Conservation (phyloP, 2,329 filamentous ascomycete genomes). For the Fusarium sp. region DNA sequence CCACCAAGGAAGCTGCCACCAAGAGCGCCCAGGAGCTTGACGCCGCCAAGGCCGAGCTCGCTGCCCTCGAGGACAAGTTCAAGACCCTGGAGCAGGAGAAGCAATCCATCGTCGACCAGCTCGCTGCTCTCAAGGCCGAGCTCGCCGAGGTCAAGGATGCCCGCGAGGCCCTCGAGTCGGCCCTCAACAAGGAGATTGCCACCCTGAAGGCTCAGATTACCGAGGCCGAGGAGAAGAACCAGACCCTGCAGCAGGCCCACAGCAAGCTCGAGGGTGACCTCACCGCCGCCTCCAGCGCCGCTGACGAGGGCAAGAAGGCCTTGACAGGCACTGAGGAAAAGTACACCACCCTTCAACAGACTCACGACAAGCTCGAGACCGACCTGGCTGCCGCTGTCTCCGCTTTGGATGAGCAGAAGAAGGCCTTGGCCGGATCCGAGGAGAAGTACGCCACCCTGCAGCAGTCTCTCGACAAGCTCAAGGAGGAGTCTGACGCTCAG, state of each 20-base stretch:
- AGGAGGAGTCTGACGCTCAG: constrained; percentile 40
- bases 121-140: constrained; percentile 47
- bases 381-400: constrained; percentile 41
- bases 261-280: constrained; percentile 47
- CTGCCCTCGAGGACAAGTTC: constrained; percentile 41
- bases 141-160: constrained; percentile 48
- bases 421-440: constrained; percentile 42
- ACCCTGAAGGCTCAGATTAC: constrained; percentile 48
- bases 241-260: constrained; percentile 44
- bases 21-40: constrained; percentile 38
- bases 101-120: constrained; percentile 46
- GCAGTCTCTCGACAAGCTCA: constrained; percentile 41
- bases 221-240: constrained; percentile 47
- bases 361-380: constrained; percentile 43
- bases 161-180: constrained; percentile 47
- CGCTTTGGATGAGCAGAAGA: constrained; percentile 43
- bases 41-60: constrained; percentile 37
- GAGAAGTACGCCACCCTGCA: constrained; percentile 42
- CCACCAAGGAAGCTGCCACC: constrained; percentile 40
- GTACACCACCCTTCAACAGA: constrained; percentile 39
- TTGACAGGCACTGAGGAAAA: constrained; percentile 43
- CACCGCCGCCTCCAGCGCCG: constrained; percentile 41
- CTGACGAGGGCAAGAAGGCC: constrained; percentile 43
- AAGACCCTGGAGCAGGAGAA: constrained; percentile 42
- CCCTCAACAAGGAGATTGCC: constrained; percentile 45